Percentiles rank a stretch among this genome's conserved stretches.
These are phyloP conservation scores for Venturia effusa DNA, from an alignment of 2,329 filamentous ascomycete genomes.

Conservation along the genomic window DNA sequence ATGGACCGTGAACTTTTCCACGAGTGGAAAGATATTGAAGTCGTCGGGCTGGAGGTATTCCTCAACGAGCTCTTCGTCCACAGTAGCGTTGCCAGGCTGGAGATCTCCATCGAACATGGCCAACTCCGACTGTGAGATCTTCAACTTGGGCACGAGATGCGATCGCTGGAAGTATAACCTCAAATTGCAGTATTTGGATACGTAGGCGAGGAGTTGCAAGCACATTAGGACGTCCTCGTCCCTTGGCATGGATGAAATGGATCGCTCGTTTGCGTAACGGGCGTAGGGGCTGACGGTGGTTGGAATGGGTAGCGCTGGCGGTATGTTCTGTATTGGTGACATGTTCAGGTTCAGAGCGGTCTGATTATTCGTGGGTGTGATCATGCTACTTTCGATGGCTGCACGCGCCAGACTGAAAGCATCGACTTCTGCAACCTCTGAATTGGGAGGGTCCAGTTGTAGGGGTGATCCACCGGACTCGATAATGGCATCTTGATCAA, in stretches of 20 bases:
- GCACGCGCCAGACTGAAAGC: slow-evolving; percentile 87
- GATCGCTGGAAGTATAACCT: slow-evolving; percentile 92
- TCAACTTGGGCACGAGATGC: slow-evolving; percentile 83
- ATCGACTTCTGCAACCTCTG: slow-evolving; percentile 75
- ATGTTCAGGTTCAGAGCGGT: slow-evolving; percentile 59
- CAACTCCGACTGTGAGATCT: slow-evolving; percentile 70
- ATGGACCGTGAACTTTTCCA: slow-evolving; percentile 95
- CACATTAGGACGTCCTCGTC: slow-evolving; percentile 99
- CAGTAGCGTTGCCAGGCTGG: slow-evolving; percentile 13
- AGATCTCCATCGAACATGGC: slow-evolving; percentile 59
- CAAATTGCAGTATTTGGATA: slow-evolving; percentile 96
- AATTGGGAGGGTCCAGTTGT: slow-evolving; percentile 65
- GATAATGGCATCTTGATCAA: slow-evolving; percentile 69
- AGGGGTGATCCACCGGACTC: slow-evolving; percentile 59
- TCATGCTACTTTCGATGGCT: slow-evolving; percentile 71
- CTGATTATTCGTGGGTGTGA: slow-evolving; percentile 59
- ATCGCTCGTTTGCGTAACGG: slow-evolving; percentile 67
- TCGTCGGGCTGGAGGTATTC: slow-evolving; percentile 90
- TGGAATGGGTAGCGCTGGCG: slow-evolving; percentile 56
- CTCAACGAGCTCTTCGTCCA: slow-evolving; percentile 59
- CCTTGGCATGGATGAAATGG: slow-evolving; percentile 75
- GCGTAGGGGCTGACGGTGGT: slow-evolving; percentile 62
- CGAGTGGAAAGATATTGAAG: slow-evolving; percentile 95
- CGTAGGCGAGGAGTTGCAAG: slow-evolving; percentile 88
- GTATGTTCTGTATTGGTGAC: slow-evolving; percentile 60